phyloP scores from a whole-genome alignment of 2,329 filamentous ascomycete genomes.

The Hansfordia pulvinata region DNA sequence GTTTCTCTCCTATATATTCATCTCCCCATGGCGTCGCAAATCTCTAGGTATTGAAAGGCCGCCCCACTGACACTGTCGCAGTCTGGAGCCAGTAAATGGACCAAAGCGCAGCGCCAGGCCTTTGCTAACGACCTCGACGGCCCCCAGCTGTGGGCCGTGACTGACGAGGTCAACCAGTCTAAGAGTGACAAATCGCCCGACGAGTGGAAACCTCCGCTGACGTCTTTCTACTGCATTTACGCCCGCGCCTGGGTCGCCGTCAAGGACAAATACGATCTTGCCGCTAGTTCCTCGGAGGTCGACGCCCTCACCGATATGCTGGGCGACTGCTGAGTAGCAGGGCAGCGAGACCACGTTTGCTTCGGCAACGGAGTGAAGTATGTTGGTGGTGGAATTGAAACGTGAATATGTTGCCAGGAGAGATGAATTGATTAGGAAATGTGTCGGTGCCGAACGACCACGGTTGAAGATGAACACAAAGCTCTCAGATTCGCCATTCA shows the following conservation, averaged over 20 bases:
- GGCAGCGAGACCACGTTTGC: too few relatives aligned
- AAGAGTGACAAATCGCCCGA: conserved; percentile 69
- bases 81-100: conserved; percentile 63
- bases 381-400: too few relatives aligned
- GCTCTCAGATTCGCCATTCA: too few relatives aligned
- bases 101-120: conserved; percentile 46
- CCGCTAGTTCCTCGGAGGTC: conserved; percentile 61
- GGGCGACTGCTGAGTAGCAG: conserved; percentile 47
- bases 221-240: conserved; percentile 65
- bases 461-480: too few relatives aligned
- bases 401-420: too few relatives aligned
- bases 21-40: conserved; percentile 3
- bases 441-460: too few relatives aligned
- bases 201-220: conserved; percentile 58
- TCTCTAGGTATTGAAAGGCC: conserved; percentile 2
- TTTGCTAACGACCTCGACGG: conserved; percentile 69
- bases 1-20: neutral
- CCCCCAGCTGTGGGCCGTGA: conserved; percentile 70
- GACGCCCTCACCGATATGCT: conserved; percentile 51
- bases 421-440: too few relatives aligned
- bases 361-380: too few relatives aligned
- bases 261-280: conserved; percentile 58
- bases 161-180: conserved; percentile 57
- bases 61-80: too few relatives aligned
- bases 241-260: conserved; percentile 66